phyloP scores from a whole-genome alignment of 2,329 filamentous ascomycete species.

The Neoascochyta sp. region DNA sequence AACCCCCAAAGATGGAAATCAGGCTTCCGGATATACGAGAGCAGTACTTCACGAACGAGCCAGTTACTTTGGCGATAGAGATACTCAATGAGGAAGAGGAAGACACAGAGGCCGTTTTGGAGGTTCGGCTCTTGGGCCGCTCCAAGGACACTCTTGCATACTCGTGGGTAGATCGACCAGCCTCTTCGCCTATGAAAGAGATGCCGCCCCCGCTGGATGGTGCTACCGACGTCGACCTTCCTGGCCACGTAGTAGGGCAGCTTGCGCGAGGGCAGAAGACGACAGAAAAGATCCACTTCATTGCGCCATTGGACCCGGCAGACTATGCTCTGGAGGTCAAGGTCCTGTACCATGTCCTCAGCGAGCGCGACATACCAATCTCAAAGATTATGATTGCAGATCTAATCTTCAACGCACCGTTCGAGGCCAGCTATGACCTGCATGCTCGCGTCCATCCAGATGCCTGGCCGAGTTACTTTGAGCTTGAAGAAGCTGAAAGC shows the following conservation, averaged over 20 bases:
- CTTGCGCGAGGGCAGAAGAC: conserved; percentile 30
- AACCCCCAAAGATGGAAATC: conserved; percentile 88
- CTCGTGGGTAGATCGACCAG: conserved; percentile 45
- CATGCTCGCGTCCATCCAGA: conserved; percentile 72
- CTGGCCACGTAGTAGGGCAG: conserved; percentile 37
- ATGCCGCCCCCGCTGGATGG: conserved; percentile 20
- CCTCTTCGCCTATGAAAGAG: conserved; percentile 31
- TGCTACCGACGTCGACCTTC: conserved; percentile 28
- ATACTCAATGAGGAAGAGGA: conserved; percentile 81
- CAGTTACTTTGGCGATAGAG: conserved; percentile 63
- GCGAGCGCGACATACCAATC: conserved; percentile 77
- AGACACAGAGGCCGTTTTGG: conserved; percentile 66
- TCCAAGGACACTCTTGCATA: conserved; percentile 46
- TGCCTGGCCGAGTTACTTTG: conserved; percentile 85
- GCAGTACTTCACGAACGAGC: conserved; percentile 84
- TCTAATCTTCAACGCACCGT: conserved; percentile 73
- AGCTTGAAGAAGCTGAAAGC: conserved; percentile 47
- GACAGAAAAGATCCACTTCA: conserved; percentile 39
- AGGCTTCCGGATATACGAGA: conserved; percentile 58
- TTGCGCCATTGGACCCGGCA: conserved; percentile 44
- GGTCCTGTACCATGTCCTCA: conserved; percentile 72
- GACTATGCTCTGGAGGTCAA: conserved; percentile 68
- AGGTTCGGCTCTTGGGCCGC: conserved; percentile 63
- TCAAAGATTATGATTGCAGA: conserved; percentile 67
- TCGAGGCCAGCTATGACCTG: conserved; percentile 89